Base-by-base conservation (phyloP, 2,329 filamentous ascomycete genomes). In the Ophiostoma sp. region DNA sequence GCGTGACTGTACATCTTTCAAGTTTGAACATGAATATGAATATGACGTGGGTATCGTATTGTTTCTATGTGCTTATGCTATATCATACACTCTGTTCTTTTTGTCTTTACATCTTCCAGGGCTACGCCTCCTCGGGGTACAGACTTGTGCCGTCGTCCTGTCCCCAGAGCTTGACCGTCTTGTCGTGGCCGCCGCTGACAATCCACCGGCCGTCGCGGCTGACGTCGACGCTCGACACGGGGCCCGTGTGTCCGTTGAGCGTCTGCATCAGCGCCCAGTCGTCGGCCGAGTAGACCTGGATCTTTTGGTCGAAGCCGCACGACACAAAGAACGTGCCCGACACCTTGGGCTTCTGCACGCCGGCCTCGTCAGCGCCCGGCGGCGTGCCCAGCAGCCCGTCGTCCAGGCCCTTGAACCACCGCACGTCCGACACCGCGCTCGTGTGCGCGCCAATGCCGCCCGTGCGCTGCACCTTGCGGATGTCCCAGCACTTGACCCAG, bases 401-500 rank as follows among this genome's bases (percentile, higher is more conserved):
- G 77, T 97, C 94, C 1, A 86, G 82, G 1, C 95, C 94, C 79
- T 95, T 96, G 82, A 90, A 98, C 93, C 95, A 98, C 73, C 93
- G 85, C 73, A 99, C 81, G 78, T 99, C 95, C 0, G 93, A 95
- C 8, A 99, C 94, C 44, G 95, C 91, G 73, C 93, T 94, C 67
- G 88, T 90, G 79, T 99, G 95, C 7, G 95, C 94, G 67, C 94
- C 95, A 66, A 99, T 90, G 23, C 91, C 92, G 15, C 92, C 94
- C 0, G 87, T 90, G 73, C 89, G 89, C 75, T 91, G 87, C 67
- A 98, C 94, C 76, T 95, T 94, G 65, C 95, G 89, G 68, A 99
- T 85, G 77, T 99, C 95, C 95, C 95, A 99, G 80, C 94, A 97
- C 79, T 97, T 98, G 76, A 97, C 89, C 87, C 95, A 98, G 23